Percentiles rank a stretch among this genome's conserved stretches.
Conservation (phyloP, 345 rosid species). For the Raphanus sativus region DNA sequence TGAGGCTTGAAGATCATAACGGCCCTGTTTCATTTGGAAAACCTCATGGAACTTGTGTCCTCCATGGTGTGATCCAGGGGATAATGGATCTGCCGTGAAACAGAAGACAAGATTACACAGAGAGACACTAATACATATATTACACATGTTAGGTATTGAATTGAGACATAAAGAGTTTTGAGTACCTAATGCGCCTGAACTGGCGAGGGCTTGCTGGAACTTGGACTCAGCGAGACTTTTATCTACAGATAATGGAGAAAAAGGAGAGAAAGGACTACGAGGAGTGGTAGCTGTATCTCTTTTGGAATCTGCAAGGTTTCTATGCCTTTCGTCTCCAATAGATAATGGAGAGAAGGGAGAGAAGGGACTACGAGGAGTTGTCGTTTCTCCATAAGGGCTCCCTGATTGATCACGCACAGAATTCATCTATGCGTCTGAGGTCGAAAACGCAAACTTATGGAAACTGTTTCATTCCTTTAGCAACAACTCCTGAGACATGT, state of each 20-base stretch:
- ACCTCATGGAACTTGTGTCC: constrained; percentile 89
- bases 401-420: constrained; percentile 37
- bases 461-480: neutral
- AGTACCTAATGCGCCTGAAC: constrained; percentile 51
- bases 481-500: constrained; percentile 22
- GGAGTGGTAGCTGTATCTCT: constrained; percentile 22
- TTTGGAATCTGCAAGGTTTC: constrained; percentile 47
- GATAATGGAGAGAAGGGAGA: constrained; percentile 39
- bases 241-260: constrained; percentile 47
- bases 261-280: constrained; percentile 40
- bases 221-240: constrained; percentile 50
- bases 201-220: constrained; percentile 49
- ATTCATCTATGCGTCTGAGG: constrained; percentile 17
- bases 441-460: constrained; percentile 25
- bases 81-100: constrained; percentile 49
- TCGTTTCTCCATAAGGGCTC: constrained; percentile 39
- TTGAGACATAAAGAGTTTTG: neutral
- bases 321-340: constrained; percentile 53
- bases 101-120: constrained; percentile 1
- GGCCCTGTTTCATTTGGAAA: constrained; percentile 84
- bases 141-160: neutral
- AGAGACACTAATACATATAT: neutral
- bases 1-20: constrained; percentile 76
- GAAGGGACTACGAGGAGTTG: constrained; percentile 35
- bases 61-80: constrained; percentile 53